Evolutionary conservation across 805 yeast species (phyloP).

Genomic region (Yamadazyma sp.): DNA sequence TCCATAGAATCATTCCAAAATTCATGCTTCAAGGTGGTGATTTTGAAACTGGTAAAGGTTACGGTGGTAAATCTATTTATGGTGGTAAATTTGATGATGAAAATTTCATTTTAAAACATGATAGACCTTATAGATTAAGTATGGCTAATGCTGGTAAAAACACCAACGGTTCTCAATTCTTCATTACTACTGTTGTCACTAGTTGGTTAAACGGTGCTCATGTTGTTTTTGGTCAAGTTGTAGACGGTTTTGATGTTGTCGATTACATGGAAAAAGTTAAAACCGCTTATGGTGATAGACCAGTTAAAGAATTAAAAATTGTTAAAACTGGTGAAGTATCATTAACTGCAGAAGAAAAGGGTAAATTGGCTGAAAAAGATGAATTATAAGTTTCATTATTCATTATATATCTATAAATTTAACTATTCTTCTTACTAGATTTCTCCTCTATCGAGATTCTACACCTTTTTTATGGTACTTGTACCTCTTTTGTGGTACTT

Average conservation of each 20-base stretch:
- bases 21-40: slow-evolving; percentile 52
- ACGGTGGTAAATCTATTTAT: slow-evolving; percentile 50
- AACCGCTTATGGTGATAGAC: slow-evolving; percentile 66
- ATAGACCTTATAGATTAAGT: slow-evolving; percentile 75
- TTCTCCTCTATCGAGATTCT: no score
- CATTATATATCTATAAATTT: not conserved
- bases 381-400: slow-evolving; percentile 9
- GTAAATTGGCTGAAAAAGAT: slow-evolving; percentile 8
- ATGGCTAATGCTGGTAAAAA: slow-evolving; percentile 99
- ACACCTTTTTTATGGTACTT: no score
- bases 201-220: slow-evolving; percentile 92
- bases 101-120: slow-evolving; percentile 70
- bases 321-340: slow-evolving; percentile 68
- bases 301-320: slow-evolving; percentile 62
- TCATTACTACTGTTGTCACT: slow-evolving; percentile 88
- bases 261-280: slow-evolving; percentile 67
- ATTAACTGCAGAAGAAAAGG: slow-evolving; percentile 22
- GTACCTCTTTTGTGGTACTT: no score
- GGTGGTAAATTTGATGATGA: slow-evolving; percentile 78
- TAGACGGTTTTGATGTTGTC: slow-evolving; percentile 84
- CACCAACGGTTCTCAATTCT: slow-evolving; percentile 97
- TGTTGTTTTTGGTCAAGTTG: slow-evolving; percentile 94
- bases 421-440: no score
- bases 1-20: slow-evolving; percentile 48
- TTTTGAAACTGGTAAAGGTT: slow-evolving; percentile 44